Percentiles rank a stretch among this genome's conserved stretches.
These are phyloP conservation scores for Gonium pectorale DNA, from an alignment of 139 green algal species.

Conservation along the genomic window DNA sequence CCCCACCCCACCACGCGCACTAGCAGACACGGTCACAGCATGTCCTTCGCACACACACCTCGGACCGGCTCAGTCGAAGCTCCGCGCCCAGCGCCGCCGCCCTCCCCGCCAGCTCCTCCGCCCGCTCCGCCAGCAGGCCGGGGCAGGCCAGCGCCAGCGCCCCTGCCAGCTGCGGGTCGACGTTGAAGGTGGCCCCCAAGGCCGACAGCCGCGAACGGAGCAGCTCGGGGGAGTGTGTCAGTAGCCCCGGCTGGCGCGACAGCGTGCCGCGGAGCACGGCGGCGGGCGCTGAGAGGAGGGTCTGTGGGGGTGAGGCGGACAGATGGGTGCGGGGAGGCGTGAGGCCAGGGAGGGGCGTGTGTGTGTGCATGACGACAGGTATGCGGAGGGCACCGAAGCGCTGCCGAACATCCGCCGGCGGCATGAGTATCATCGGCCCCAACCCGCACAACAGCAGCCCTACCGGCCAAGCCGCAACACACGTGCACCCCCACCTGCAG, in stretches of 20 bases:
- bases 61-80: neutral
- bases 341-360: neutral
- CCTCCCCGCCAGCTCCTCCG: neutral
- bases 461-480: neutral
- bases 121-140: conserved; percentile 5
- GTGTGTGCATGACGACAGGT: neutral
- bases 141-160: neutral
- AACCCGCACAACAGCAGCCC: neutral
- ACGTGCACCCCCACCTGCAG: conserved; percentile 35
- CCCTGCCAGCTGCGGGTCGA: conserved; percentile 8
- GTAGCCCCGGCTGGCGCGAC: neutral
- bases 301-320: neutral
- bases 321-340: neutral
- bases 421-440: neutral
- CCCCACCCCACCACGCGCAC: neutral
- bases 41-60: too few species aligned
- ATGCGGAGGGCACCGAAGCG: too few species aligned
- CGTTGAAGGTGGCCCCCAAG: conserved; percentile 3
- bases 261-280: neutral
- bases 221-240: neutral
- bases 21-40: too few species aligned
- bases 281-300: neutral
- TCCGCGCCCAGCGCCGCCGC: neutral
- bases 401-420: neutral
- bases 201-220: conserved; percentile 2